Evolutionary conservation across 2,329 filamentous ascomycete species (phyloP).

Genomic region (Paecilomyces sp.): DNA sequence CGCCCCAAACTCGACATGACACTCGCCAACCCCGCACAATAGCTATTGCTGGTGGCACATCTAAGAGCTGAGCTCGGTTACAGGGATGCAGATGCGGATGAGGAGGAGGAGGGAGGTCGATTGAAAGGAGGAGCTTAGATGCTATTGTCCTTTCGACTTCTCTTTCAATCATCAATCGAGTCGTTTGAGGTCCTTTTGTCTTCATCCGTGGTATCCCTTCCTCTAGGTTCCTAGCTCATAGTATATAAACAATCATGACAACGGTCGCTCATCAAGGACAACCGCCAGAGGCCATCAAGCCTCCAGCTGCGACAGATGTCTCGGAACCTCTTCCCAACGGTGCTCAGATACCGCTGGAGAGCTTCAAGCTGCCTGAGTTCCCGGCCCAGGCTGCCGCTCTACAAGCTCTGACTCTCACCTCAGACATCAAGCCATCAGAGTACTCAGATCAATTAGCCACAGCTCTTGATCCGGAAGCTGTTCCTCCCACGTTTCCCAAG

Average conservation of each 20-base stretch:
- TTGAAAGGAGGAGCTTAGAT: neutral
- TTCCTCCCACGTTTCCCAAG: slow-evolving; percentile 26
- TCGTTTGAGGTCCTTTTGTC: neutral
- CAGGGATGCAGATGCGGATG: neutral
- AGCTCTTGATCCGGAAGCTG: slow-evolving; percentile 12
- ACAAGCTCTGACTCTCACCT: slow-evolving; percentile 41
- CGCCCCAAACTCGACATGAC: neutral
- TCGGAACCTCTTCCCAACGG: slow-evolving; percentile 22
- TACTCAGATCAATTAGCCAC: slow-evolving; percentile 34
- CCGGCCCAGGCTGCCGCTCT: slow-evolving; percentile 37
- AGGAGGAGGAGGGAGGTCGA: neutral
- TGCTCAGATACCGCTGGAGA: slow-evolving; percentile 41
- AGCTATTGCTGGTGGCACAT: neutral
- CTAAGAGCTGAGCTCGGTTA: neutral
- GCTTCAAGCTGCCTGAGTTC: slow-evolving; percentile 40
- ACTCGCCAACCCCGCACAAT: neutral
- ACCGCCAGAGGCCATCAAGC: neutral
- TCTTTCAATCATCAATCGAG: neutral
- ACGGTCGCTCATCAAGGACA: neutral
- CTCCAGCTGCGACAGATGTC: neutral
- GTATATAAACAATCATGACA: neutral
- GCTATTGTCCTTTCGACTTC: neutral
- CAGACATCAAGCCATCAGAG: slow-evolving; percentile 42
- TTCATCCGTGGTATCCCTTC: neutral
- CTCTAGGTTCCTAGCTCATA: neutral